Base-by-base conservation (phyloP, 495 filamentous ascomycete species). In the Hypoxylon lienhwacheense region DNA sequence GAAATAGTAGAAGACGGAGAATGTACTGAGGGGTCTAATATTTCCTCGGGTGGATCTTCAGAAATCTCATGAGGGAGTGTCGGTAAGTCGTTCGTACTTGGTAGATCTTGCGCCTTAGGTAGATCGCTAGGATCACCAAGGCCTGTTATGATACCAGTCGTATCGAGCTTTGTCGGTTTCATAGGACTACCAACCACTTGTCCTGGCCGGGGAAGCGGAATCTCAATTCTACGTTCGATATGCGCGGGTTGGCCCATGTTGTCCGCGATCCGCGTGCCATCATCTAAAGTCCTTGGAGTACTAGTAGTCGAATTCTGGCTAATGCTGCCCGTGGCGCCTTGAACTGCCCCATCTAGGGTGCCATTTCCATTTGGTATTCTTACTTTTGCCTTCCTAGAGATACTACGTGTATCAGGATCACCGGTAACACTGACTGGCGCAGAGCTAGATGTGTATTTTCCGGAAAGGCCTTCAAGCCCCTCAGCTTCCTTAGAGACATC, bases 41-140 rank as follows among this genome's bases (percentile, higher is more conserved):
- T 21, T 29, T 67, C 61, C 36, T 67, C 65, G 1, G 61, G 65
- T 0, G 65, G 65, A n/a, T 67, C 65, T 46, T 64, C 48, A 7
- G 43, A 36, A 24, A 49, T 36, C 2, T 59, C 51, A 0, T 52
- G 48, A 2, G 64, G 46, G 22, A 63, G 34, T 5, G 40, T 26
- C 15, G 59, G 55, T 6, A 67, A 29, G 11, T 62, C 45, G 15
- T 58, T 51, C 5, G 36, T 59, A 33, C 51, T 59, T 17, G 28
- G 57, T 31, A 64, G 33, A 40, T 35, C 47, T 12, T 59, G 45
- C 8, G 47, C 50, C n/a, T 35, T 37, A 3, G 61, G 65, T 3
- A 67, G 45, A 6, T 61, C 55, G 14, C 50, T 36, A 14, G 52
- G 39, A 14, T 62, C 58, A 6, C 45, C 46, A 5, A 67, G 52